Evolutionary conservation across 805 yeast species (phyloP).

Genomic region (Candida broadrunensis): DNA sequence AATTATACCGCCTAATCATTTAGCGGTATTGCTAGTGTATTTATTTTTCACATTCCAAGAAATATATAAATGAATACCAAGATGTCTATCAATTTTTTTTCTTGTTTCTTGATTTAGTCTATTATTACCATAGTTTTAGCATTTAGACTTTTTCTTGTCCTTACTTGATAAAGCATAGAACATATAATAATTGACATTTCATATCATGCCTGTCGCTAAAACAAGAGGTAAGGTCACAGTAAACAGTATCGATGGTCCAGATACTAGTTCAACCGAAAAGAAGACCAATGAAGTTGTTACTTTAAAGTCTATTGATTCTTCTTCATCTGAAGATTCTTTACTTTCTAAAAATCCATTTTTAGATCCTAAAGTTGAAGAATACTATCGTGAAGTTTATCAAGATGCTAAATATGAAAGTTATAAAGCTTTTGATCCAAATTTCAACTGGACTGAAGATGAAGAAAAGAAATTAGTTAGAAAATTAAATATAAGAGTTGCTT

Average conservation of each 20-base stretch:
- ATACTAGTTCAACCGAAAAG: background rate
- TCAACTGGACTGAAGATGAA: constrained; percentile 53
- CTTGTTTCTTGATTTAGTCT: background rate
- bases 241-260: background rate
- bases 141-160: background rate
- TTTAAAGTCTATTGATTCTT: constrained; percentile 1
- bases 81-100: background rate
- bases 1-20: too few relatives aligned
- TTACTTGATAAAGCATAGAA: background rate
- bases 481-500: constrained; percentile 53
- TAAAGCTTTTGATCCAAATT: constrained; percentile 53
- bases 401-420: constrained; percentile 52
- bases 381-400: constrained; percentile 25
- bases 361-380: constrained; percentile 6
- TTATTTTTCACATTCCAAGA: too few relatives aligned
- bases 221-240: background rate
- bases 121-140: background rate
- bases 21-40: too few relatives aligned
- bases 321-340: background rate
- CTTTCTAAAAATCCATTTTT: constrained; percentile 3
- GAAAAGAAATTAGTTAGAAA: constrained; percentile 49
- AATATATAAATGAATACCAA: background rate
- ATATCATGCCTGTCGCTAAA: background rate
- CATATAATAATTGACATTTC: background rate
- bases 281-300: background rate